phyloP scores from a whole-genome alignment of 1,284 basidiomycete species.

The Caloboletus inedulis region DNA sequence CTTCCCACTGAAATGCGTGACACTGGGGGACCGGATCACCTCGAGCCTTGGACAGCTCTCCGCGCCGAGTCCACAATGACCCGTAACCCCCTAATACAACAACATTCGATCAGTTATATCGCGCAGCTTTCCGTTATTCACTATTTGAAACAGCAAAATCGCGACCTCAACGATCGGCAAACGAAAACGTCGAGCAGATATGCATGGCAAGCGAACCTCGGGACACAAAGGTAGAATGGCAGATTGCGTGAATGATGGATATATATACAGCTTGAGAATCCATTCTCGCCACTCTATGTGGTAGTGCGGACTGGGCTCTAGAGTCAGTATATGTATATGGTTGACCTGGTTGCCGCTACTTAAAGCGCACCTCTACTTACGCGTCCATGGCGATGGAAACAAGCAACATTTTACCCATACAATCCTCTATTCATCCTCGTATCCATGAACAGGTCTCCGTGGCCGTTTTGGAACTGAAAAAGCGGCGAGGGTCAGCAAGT shows the following conservation, averaged over 20 bases:
- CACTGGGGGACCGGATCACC: background rate
- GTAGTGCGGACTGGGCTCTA: background rate
- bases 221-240: background rate
- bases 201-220: background rate
- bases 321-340: background rate
- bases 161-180: background rate
- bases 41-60: background rate
- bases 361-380: conserved; percentile 6
- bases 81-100: background rate
- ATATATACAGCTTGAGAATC: conserved; percentile 5
- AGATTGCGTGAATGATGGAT: conserved; percentile 4
- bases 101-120: background rate
- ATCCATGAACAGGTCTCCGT: conserved; percentile 39
- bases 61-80: background rate
- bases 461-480: conserved; percentile 37
- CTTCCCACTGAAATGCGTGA: background rate
- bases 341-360: background rate
- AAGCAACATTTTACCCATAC: background rate
- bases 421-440: conserved; percentile 39
- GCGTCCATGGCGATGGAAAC: background rate
- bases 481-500: background rate
- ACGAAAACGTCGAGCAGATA: background rate
- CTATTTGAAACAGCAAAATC: background rate
- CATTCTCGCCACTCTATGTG: conserved; percentile 8
- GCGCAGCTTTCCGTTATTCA: background rate